These are phyloP conservation scores for Lolium perenne DNA, from an alignment of 176 grass and related monocot genomes.

Conservation along the genomic window DNA sequence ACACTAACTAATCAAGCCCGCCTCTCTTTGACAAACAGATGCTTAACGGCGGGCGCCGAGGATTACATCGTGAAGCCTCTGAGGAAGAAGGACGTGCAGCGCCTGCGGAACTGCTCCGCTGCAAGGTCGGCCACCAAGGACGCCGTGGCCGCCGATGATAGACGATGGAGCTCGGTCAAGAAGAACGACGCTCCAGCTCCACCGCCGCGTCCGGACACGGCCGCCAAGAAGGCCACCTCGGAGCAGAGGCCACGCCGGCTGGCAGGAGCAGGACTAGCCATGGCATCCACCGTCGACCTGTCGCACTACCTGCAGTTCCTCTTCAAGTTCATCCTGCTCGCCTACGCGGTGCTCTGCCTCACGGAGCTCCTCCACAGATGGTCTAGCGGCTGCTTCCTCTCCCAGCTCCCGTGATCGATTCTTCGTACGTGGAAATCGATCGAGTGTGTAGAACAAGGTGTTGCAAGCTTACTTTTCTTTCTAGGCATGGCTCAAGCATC, in stretches of 20 bases:
- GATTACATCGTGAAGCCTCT: constrained; percentile 94
- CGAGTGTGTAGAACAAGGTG: neutral
- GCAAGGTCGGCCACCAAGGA: neutral
- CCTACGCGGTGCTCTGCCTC: constrained; percentile 64
- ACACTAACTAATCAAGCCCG: neutral
- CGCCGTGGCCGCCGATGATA: neutral
- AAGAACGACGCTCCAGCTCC: constrained; percentile 25
- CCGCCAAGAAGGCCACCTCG: constrained; percentile 41
- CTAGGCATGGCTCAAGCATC: neutral
- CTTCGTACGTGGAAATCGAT: constrained; percentile 5
- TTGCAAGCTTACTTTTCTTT: neutral
- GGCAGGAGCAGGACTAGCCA: constrained; percentile 47
- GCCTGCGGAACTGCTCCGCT: constrained; percentile 59
- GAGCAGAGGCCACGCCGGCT: constrained; percentile 45
- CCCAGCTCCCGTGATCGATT: constrained; percentile 36
- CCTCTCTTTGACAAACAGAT: constrained; percentile 48
- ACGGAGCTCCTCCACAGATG: constrained; percentile 56
- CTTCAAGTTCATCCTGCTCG: constrained; percentile 67
- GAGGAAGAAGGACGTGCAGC: constrained; percentile 68
- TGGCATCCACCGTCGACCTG: constrained; percentile 52
- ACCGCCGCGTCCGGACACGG: constrained; percentile 16
- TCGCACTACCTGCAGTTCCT: constrained; percentile 62
- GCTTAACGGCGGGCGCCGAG: constrained; percentile 71
- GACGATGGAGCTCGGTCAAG: constrained; percentile 34
- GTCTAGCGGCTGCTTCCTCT: constrained; percentile 43